Conservation (phyloP, 208 protist species). For the Zelonia costaricensis region DNA sequence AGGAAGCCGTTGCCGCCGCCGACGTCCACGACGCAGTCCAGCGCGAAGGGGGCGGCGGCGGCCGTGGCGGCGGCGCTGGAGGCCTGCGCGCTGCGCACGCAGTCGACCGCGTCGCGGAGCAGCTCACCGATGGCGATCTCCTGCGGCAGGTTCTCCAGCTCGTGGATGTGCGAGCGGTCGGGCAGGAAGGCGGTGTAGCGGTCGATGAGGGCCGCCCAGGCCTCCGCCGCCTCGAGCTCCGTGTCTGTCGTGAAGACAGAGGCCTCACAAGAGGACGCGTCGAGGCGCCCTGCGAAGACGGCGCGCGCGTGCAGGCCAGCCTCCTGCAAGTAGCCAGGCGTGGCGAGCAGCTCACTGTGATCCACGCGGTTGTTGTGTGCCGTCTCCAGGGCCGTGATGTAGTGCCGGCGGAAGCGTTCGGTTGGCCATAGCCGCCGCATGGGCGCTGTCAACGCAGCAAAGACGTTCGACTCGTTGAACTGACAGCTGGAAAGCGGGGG, state of each 20-base stretch:
- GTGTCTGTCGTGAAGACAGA: neutral
- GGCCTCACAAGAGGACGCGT: neutral
- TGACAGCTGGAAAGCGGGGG: neutral
- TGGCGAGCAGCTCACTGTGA: slow-evolving; percentile 14
- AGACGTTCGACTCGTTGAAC: slow-evolving; percentile 1
- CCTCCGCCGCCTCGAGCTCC: slow-evolving; percentile 1
- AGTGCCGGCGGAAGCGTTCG: neutral
- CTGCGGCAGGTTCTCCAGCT: slow-evolving; percentile 84
- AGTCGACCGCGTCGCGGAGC: slow-evolving; percentile 23
- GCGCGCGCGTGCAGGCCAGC: slow-evolving; percentile 15
- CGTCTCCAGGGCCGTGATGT: slow-evolving; percentile 4
- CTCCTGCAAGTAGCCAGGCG: slow-evolving; percentile 17
- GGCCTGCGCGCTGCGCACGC: neutral
- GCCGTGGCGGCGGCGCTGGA: neutral
- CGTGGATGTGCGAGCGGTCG: slow-evolving; percentile 77
- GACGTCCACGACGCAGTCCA: slow-evolving; percentile 70
- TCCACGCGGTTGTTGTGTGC: slow-evolving; percentile 2
- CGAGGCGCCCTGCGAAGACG: neutral
- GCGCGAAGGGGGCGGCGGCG: slow-evolving; percentile 8
- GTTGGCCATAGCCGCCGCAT: slow-evolving; percentile 13
- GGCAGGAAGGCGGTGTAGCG: slow-evolving; percentile 66
- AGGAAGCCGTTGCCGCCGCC: slow-evolving; percentile 84
- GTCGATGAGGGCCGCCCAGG: slow-evolving; percentile 55
- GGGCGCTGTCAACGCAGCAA: slow-evolving; percentile 3
- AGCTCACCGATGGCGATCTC: slow-evolving; percentile 81